Evolutionary conservation across 805 yeast genomes (phyloP).

Genomic region (Metschnikowia santaceciliae): DNA sequence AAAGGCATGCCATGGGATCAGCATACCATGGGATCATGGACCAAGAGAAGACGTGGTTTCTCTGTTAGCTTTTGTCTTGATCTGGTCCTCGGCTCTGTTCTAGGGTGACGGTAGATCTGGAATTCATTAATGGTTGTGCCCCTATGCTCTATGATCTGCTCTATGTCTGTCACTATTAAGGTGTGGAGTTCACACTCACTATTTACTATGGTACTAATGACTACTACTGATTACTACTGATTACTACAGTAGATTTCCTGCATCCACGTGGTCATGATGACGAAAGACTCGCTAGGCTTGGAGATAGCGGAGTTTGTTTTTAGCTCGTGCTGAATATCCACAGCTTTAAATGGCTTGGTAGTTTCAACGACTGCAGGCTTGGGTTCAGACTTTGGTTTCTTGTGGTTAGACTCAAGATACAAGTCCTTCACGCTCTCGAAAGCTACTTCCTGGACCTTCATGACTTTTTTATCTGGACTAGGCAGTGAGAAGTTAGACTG

Average conservation of each 20-base stretch:
- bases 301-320: conserved; percentile 24
- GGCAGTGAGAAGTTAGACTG: conserved; percentile 34
- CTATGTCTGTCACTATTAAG: too few species aligned
- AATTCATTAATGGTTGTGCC: too few species aligned
- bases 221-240: too few species aligned
- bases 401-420: conserved; percentile 16
- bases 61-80: too few species aligned
- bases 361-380: conserved; percentile 15
- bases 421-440: conserved; percentile 32
- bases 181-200: too few species aligned
- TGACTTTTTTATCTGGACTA: conserved; percentile 77
- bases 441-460: conserved; percentile 52
- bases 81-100: too few species aligned
- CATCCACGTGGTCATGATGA: conserved; percentile 86
- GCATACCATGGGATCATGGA: too few species aligned
- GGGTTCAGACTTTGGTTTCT: conserved; percentile 7
- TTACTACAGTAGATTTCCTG: conserved; percentile 48
- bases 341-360: conserved; percentile 41
- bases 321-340: conserved; percentile 42
- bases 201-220: too few species aligned
- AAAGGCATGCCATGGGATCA: too few species aligned
- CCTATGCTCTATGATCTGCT: too few species aligned
- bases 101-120: too few species aligned
- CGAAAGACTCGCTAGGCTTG: conserved; percentile 64
- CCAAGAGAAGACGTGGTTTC: too few species aligned